Conservation (phyloP, 768 basidiomycete species). For the Mycena metata region DNA sequence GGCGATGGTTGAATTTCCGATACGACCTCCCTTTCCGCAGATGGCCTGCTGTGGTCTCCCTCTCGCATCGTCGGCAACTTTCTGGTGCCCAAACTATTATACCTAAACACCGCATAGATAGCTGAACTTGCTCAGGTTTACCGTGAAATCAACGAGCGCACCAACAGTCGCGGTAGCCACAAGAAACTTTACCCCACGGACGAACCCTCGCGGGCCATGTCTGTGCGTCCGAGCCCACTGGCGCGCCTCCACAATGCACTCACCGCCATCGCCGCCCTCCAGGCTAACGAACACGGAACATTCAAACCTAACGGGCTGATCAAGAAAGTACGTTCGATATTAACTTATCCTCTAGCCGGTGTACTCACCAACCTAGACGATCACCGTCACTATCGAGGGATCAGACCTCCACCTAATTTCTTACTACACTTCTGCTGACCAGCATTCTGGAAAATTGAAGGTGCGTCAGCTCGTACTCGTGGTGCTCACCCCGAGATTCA, state of each 20-base stretch:
- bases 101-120: neutral
- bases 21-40: conserved; percentile 47
- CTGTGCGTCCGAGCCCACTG: conserved; percentile 56
- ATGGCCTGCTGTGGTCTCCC: conserved; percentile 83
- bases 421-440: conserved; percentile 87
- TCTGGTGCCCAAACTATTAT: conserved; percentile 62
- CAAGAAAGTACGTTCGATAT: conserved; percentile 70
- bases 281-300: conserved; percentile 63
- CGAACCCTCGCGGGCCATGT: conserved; percentile 55
- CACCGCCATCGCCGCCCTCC: conserved; percentile 48
- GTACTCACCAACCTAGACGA: conserved; percentile 67
- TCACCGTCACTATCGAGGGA: conserved; percentile 84
- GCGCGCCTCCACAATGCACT: conserved; percentile 47
- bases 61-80: conserved; percentile 90
- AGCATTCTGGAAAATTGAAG: conserved; percentile 75
- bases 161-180: conserved; percentile 66
- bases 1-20: conserved; percentile 15
- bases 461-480: conserved; percentile 43
- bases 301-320: conserved; percentile 83
- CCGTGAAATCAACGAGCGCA: conserved; percentile 81
- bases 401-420: conserved; percentile 87
- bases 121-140: conserved; percentile 68
- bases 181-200: conserved; percentile 67
- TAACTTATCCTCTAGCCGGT: conserved; percentile 13
- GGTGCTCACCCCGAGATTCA: conserved; percentile 23